Conservation (phyloP, 2,329 filamentous ascomycete genomes). For the Talaromyces sp. region DNA sequence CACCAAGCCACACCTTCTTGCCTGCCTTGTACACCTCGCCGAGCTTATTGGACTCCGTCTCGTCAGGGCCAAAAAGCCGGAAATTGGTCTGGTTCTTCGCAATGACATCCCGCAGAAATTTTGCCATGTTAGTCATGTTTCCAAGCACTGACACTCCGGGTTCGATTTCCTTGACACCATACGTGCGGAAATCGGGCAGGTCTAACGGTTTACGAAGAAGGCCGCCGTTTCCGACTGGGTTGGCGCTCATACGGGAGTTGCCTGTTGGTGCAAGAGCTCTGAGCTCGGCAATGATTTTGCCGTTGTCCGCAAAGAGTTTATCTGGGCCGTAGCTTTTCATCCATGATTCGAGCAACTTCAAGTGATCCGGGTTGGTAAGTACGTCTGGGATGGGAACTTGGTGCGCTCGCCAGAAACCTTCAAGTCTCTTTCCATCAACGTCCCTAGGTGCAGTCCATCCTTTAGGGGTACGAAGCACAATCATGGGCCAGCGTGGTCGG, state of each 20-base stretch:
- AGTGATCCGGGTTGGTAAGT: slow-evolving; percentile 61
- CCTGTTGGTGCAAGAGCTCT: slow-evolving; percentile 65
- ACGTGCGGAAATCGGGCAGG: slow-evolving; percentile 69
- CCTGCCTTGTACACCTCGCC: slow-evolving; percentile 67
- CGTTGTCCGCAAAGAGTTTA: slow-evolving; percentile 64
- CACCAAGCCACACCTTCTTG: slow-evolving; percentile 78
- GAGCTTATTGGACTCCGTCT: slow-evolving; percentile 80
- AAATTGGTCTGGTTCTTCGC: slow-evolving; percentile 65
- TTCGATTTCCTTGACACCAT: slow-evolving; percentile 62
- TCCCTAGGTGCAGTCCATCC: slow-evolving; percentile 76
- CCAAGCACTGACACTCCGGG: slow-evolving; percentile 57
- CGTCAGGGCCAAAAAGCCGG: slow-evolving; percentile 75
- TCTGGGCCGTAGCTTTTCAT: slow-evolving; percentile 76
- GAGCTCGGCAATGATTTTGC: slow-evolving; percentile 63
- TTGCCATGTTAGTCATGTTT: slow-evolving; percentile 69
- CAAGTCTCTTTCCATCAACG: slow-evolving; percentile 67
- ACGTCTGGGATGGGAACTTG: slow-evolving; percentile 75
- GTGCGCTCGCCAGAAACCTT: slow-evolving; percentile 76
- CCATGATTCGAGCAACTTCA: slow-evolving; percentile 71
- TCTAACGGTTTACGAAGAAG: slow-evolving; percentile 64
- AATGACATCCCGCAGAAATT: slow-evolving; percentile 67
- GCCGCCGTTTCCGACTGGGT: slow-evolving; percentile 73
- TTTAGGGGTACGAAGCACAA: slow-evolving; percentile 73
- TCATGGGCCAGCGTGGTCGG: slow-evolving; percentile 75
- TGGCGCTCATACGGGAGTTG: slow-evolving; percentile 70